These are phyloP conservation scores for Suillus brevipes DNA, from an alignment of 768 basidiomycete species.

Conservation along the genomic window DNA sequence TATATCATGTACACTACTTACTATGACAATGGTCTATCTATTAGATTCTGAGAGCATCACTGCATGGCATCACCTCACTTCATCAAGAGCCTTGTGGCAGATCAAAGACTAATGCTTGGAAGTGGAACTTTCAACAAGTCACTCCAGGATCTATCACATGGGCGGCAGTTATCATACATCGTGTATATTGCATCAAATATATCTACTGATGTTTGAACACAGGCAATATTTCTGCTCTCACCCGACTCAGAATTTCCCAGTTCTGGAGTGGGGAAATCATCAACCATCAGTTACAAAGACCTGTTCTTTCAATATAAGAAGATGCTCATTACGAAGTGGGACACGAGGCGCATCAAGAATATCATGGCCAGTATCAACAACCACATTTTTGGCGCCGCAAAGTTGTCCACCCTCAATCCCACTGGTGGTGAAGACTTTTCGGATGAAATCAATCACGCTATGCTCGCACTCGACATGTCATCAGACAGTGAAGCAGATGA, in stretches of 20 bases:
- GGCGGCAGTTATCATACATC: neutral
- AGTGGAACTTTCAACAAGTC: neutral
- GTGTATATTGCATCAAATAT: neutral
- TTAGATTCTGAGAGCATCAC: neutral
- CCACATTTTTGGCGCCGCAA: neutral
- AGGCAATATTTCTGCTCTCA: slow-evolving; percentile 5
- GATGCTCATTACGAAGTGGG: neutral
- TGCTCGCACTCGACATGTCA: neutral
- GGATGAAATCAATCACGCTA: neutral
- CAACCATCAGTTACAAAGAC: slow-evolving; percentile 3
- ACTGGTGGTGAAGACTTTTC: neutral
- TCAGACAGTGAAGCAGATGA: neutral
- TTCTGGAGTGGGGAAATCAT: neutral
- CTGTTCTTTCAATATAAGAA: slow-evolving; percentile 2
- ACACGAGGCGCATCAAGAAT: neutral
- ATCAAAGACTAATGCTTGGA: slow-evolving; percentile 1
- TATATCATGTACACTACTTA: neutral
- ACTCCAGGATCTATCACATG: slow-evolving; percentile 5
- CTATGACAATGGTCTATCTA: neutral
- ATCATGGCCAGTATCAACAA: neutral
- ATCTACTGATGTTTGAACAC: neutral
- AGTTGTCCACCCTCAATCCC: neutral
- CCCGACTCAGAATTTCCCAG: neutral
- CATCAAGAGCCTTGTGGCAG: slow-evolving; percentile 1
- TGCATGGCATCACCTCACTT: neutral